Base-by-base conservation (phyloP, 2,329 filamentous ascomycete genomes). In the Huntiella abstrusa region DNA sequence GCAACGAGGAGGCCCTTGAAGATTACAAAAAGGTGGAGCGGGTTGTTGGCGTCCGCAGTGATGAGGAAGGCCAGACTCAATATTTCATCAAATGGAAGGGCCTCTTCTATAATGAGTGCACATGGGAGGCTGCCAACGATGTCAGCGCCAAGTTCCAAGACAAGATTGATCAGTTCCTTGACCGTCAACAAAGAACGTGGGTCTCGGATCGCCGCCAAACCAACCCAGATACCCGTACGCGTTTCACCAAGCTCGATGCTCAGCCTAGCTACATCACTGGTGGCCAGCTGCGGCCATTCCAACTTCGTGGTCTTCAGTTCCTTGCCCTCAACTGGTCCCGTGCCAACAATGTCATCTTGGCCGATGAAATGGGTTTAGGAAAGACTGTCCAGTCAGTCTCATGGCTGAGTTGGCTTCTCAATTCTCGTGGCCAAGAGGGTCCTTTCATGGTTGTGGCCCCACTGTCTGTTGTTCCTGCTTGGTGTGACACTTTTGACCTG, bases 11-110 rank as follows among this genome's bases (percentile, higher is more conserved):
- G 59, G 82, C 85, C 2, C 73, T 92, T 44, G 80, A 83, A 52
- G 87, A 96, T 57, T 93, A 84, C 61, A 91, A 83, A 52, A 80
- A 91, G 54, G 86, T 95, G 32, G 91, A 98, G 61, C 77, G 91
- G 55, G 80, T 98, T 49, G 94, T 98, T 55, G 83, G 83, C 46
- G 74, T 80, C 49, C 78, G 83, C 52, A 76, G 85, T 49, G 81
- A 80, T 17, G 85, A 91, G 11, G 80, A 83, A 6, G 84, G 77
- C 42, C 43, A 43, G 28, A 75, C 75, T 1, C 85, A 96, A 59
- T 98, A 98, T 60, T 84, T 79, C 53, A 81, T 96, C 62, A 98
- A 98, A 65, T 98, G 91, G 86, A 93, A 91, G 62, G 83, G 84
- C 8, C 72, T 96, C 44, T 83, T 80, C 45, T 98, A 98, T 58